Conservation (phyloP, 2,329 filamentous ascomycete species). For the Pezicula carpinea region DNA sequence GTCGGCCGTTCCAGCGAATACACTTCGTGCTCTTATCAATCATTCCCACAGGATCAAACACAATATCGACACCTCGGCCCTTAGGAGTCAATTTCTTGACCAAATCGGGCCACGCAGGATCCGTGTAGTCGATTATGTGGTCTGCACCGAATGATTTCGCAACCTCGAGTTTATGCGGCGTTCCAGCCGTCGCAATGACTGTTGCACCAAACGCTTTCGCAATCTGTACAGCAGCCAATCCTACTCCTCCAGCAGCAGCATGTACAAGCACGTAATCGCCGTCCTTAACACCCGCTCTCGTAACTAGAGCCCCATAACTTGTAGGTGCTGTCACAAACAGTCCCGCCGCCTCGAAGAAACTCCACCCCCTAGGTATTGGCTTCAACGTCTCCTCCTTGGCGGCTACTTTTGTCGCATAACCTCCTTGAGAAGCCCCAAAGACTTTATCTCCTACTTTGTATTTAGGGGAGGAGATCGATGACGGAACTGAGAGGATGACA, state of each 20-base stretch:
- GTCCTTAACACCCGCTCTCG: constrained; percentile 68
- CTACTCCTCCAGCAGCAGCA: constrained; percentile 87
- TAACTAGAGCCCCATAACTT: constrained; percentile 77
- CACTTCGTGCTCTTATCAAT: constrained; percentile 87
- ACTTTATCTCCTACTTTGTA: constrained; percentile 78
- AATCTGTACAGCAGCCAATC: constrained; percentile 85
- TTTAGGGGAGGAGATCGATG: constrained; percentile 42
- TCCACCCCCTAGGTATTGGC: constrained; percentile 76
- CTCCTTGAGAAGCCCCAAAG: constrained; percentile 82
- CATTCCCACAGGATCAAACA: constrained; percentile 90
- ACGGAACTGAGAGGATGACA: constrained; percentile 63
- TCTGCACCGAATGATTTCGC: constrained; percentile 81
- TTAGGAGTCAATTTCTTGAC: constrained; percentile 77
- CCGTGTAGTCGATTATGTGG: constrained; percentile 72
- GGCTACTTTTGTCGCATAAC: constrained; percentile 73
- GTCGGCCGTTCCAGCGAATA: constrained; percentile 85
- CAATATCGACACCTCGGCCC: constrained; percentile 72
- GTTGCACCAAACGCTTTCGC: constrained; percentile 88
- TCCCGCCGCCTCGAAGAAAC: constrained; percentile 77
- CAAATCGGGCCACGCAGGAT: constrained; percentile 56
- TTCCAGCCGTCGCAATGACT: constrained; percentile 89
- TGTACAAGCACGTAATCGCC: constrained; percentile 89
- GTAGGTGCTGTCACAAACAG: constrained; percentile 91
- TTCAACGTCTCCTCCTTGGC: constrained; percentile 63
- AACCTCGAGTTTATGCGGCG: constrained; percentile 72